A percentile compares a stretch with the other conserved stretches of the same genome.
Evolutionary conservation across 2,329 filamentous ascomycete species (phyloP).

Genomic region (Aspergillus ibericus): DNA sequence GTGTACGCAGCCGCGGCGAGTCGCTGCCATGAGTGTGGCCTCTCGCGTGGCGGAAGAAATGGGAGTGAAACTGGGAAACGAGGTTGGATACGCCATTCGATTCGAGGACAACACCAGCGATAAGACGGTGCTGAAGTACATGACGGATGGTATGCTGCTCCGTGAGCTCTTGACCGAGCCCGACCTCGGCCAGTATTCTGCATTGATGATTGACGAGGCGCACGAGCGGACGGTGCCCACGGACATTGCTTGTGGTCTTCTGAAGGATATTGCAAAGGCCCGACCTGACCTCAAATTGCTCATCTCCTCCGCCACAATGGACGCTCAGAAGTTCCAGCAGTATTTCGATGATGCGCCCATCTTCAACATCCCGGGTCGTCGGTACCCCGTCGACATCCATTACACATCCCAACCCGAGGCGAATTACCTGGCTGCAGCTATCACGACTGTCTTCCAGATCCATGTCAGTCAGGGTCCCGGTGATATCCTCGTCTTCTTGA

Average conservation of each 20-base stretch:
- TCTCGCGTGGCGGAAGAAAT: slow-evolving; percentile 93
- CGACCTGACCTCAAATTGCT: slow-evolving; percentile 84
- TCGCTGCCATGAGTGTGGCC: slow-evolving; percentile 97
- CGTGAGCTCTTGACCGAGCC: slow-evolving; percentile 89
- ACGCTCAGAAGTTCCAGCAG: slow-evolving; percentile 84
- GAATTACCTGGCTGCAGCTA: slow-evolving; percentile 86
- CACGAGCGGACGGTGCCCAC: slow-evolving; percentile 92
- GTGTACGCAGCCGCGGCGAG: slow-evolving; percentile 90
- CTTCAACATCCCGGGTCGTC: slow-evolving; percentile 87
- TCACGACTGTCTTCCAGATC: slow-evolving; percentile 93
- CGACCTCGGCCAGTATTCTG: slow-evolving; percentile 76
- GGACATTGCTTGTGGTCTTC: slow-evolving; percentile 81
- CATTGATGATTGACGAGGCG: slow-evolving; percentile 94
- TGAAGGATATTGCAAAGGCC: slow-evolving; percentile 83
- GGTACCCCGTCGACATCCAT: slow-evolving; percentile 87
- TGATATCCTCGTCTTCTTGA: slow-evolving; percentile 92
- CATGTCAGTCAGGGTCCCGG: slow-evolving; percentile 82
- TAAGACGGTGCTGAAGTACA: slow-evolving; percentile 90
- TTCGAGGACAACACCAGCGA: slow-evolving; percentile 92
- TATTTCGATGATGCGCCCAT: slow-evolving; percentile 94
- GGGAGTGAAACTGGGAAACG: slow-evolving; percentile 82
- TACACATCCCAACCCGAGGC: slow-evolving; percentile 89
- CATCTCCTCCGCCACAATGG: slow-evolving; percentile 92
- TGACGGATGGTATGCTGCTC: slow-evolving; percentile 95
- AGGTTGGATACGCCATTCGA: slow-evolving; percentile 91